A percentile compares a stretch with the other conserved stretches of the same genome.
Conservation (phyloP, 371 early-diverging fungal genomes). For the Batrachochytrium dendrobatidis region DNA sequence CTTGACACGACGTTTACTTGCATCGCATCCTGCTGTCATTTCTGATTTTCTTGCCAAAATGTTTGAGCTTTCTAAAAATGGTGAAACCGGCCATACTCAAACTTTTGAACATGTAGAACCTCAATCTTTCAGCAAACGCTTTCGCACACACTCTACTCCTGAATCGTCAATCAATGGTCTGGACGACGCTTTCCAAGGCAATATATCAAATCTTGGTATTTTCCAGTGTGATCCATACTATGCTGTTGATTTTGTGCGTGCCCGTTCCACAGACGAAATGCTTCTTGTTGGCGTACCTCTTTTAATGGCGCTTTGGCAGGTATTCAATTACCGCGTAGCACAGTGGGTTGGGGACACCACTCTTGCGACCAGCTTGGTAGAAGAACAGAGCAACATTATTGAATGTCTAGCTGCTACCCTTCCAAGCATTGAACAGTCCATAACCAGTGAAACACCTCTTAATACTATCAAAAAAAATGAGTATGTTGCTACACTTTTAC, state of each 20-base stretch:
- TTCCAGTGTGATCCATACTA: constrained; percentile 10
- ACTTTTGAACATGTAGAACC: too few species aligned
- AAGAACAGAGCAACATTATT: constrained; percentile 37
- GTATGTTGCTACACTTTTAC: neutral
- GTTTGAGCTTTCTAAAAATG: neutral
- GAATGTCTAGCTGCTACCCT: constrained; percentile 20
- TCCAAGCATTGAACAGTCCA: too few species aligned
- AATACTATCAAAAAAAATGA: neutral
- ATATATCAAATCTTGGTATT: neutral
- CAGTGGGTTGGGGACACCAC: constrained; percentile 38
- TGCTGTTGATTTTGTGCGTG: constrained; percentile 6
- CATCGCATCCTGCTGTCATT: constrained; percentile 30
- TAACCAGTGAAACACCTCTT: too few species aligned
- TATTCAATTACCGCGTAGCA: constrained; percentile 40
- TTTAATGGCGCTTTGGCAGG: constrained; percentile 44
- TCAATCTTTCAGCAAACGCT: too few species aligned
- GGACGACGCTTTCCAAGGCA: neutral
- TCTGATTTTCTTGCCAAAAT: constrained; percentile 17
- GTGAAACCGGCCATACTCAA: too few species aligned
- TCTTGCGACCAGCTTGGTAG: constrained; percentile 30
- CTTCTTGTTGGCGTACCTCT: constrained; percentile 42
- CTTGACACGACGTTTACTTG: constrained; percentile 29
- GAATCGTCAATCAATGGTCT: neutral
- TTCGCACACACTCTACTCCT: too few species aligned
- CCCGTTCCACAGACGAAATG: constrained; percentile 6